Base-by-base conservation (phyloP, 1,284 basidiomycete genomes). In the Apiotrichum sp. region DNA sequence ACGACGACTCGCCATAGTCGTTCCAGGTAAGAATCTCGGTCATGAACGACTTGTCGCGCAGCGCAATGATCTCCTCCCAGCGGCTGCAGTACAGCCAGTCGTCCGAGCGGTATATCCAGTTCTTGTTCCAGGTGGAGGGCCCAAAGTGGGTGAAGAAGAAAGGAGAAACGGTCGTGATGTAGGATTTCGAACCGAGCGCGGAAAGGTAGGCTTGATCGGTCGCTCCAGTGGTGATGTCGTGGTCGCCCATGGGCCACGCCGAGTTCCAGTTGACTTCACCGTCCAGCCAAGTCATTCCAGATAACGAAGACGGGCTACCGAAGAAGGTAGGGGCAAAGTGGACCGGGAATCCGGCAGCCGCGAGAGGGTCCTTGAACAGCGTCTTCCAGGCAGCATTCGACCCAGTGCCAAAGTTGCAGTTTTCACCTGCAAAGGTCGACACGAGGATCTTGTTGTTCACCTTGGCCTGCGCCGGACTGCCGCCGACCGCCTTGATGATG, bases 391-490 rank as follows among this genome's bases (percentile, higher is more conserved):
- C 66, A 10, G 55, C 43, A 46, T 63, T 52, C 8, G 59, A 62
- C 0, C 66, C 69, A 65, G 82, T 81, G 45, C 87, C 88, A 66
- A 89, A 90, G 0, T 74, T 78, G 70, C 87, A 90, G 33, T 77
- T 71, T 64, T 87, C 84, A 14, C 89, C 89, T 1, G 86, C 76
- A 70, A 92, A 92, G 1, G 86, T 87, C 0, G 86, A 86, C 3
- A 86, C 84, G 46, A 90, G 81, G 3, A 83, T 80, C 39, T 80
- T 80, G 51, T 77, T 76, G 7, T 68, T 53, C 55, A 80, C 72
- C 62, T 81, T 82, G 46, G 88, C 77, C 66, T 89, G 86, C 53
- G 84, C 84, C 0, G 86, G 80, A 65, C 84, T 83, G 6, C 72
- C 66, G 0, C 82, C 76, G 62, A 84, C 84, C 9, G 78, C 78